phyloP scores from a whole-genome alignment of 371 early-diverging fungal genomes.

The Apophysomyces elegans region DNA sequence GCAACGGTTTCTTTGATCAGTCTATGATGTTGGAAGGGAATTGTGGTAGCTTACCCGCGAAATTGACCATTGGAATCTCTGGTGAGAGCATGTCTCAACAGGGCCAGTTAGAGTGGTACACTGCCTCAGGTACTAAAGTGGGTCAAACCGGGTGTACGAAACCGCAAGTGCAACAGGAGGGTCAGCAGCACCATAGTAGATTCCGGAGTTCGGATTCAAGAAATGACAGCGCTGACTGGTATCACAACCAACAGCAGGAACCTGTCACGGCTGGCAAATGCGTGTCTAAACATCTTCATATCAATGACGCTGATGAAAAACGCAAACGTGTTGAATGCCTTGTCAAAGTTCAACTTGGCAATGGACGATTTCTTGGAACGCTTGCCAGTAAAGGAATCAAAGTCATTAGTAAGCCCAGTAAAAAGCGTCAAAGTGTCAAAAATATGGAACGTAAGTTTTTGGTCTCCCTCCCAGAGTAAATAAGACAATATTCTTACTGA shows the following conservation, averaged over 20 bases:
- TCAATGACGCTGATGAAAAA: slow-evolving; percentile 73
- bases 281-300: slow-evolving; percentile 71
- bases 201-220: slow-evolving; percentile 9
- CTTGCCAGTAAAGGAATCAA: slow-evolving; percentile 70
- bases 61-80: slow-evolving; percentile 25
- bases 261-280: slow-evolving; percentile 55
- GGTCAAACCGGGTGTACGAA: slow-evolving; percentile 20
- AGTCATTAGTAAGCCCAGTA: slow-evolving; percentile 76
- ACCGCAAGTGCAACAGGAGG: slow-evolving; percentile 14
- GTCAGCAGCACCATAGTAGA: slow-evolving; percentile 8
- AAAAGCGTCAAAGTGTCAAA: slow-evolving; percentile 72
- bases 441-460: slow-evolving; percentile 56
- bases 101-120: slow-evolving; percentile 28
- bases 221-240: slow-evolving; percentile 8
- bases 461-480: neutral
- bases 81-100: slow-evolving; percentile 24
- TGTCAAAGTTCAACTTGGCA: slow-evolving; percentile 60
- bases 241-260: slow-evolving; percentile 19
- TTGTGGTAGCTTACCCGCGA: slow-evolving; percentile 14
- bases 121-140: slow-evolving; percentile 21
- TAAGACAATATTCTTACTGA: neutral
- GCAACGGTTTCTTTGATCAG: neutral
- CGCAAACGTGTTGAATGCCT: slow-evolving; percentile 67
- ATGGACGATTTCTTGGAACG: slow-evolving; percentile 56
- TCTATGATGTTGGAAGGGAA: slow-evolving; percentile 8